Evolutionary conservation across 257 asterid genomes (phyloP).

Genomic region (Echites panduratus): DNA sequence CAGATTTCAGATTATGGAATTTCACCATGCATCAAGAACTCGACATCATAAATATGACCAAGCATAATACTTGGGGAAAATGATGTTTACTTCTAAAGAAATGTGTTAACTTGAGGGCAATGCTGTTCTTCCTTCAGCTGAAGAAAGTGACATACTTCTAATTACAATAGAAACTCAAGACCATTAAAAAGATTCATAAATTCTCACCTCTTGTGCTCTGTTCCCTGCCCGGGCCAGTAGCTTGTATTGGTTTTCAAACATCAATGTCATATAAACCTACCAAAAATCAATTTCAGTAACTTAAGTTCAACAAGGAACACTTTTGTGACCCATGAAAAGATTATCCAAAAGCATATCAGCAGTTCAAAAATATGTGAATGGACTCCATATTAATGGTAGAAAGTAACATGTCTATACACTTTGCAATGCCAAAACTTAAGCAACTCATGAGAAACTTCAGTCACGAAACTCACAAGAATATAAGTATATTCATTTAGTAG

Average conservation of each 20-base stretch:
- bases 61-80: too few relatives aligned
- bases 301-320: neutral
- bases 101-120: too few relatives aligned
- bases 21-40: too few relatives aligned
- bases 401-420: neutral
- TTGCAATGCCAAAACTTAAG: neutral
- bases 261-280: conserved; percentile 88
- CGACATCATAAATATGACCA: too few relatives aligned
- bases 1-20: too few relatives aligned
- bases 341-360: neutral
- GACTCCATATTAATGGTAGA: neutral
- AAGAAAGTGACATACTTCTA: neutral
- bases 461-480: neutral
- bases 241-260: conserved; percentile 82
- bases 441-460: neutral
- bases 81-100: too few relatives aligned
- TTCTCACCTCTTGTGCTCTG: conserved; percentile 74
- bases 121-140: neutral
- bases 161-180: neutral
- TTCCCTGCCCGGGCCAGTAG: conserved; percentile 94
- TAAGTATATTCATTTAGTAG: neutral
- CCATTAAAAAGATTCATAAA: too few relatives aligned
- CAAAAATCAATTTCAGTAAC: neutral
- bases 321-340: neutral
- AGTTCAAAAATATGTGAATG: neutral